A percentile compares a stretch with the other conserved stretches of the same genome.
Evolutionary conservation across 768 basidiomycete genomes (phyloP).

Genomic region (Lactarius deliciosus): DNA sequence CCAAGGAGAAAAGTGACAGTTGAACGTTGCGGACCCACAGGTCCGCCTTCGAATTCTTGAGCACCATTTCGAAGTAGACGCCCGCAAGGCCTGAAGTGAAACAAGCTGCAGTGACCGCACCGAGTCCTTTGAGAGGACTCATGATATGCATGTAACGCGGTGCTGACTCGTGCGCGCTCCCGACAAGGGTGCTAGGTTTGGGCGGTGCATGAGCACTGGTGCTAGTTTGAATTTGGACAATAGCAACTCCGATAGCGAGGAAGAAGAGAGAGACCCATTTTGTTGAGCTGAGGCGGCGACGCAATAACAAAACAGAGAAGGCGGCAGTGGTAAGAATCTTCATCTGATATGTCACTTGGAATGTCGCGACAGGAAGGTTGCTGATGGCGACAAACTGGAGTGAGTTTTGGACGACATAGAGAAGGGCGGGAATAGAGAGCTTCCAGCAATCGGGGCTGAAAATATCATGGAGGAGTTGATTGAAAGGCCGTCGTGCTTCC

Average conservation of each 20-base stretch:
- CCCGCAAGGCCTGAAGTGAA: slow-evolving; percentile 89
- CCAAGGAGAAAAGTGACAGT: slow-evolving; percentile 83
- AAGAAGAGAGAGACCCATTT: slow-evolving; percentile 91
- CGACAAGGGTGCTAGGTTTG: slow-evolving; percentile 46
- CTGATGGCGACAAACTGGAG: slow-evolving; percentile 95
- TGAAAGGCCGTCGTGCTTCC: slow-evolving; percentile 41
- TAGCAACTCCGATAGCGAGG: slow-evolving; percentile 88
- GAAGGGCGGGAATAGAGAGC: slow-evolving; percentile 91
- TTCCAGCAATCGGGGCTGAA: slow-evolving; percentile 97
- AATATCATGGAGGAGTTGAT: slow-evolving; percentile 65
- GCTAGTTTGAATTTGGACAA: slow-evolving; percentile 88
- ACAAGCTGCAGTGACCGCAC: slow-evolving; percentile 82
- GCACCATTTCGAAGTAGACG: slow-evolving; percentile 93
- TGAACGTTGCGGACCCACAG: slow-evolving; percentile 92
- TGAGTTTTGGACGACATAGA: slow-evolving; percentile 95
- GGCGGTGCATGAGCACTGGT: slow-evolving; percentile 35
- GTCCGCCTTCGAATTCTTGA: slow-evolving; percentile 80
- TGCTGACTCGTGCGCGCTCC: slow-evolving; percentile 66
- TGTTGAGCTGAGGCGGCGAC: slow-evolving; percentile 62
- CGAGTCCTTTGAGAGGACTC: slow-evolving; percentile 79
- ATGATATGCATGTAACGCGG: slow-evolving; percentile 66
- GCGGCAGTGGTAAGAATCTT: slow-evolving; percentile 97
- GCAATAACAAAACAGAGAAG: slow-evolving; percentile 82
- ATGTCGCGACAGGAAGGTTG: slow-evolving; percentile 95
- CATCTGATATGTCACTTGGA: slow-evolving; percentile 98